These are phyloP conservation scores for Cercospora sp. DNA, from an alignment of 2,329 filamentous ascomycete genomes.

Conservation along the genomic window DNA sequence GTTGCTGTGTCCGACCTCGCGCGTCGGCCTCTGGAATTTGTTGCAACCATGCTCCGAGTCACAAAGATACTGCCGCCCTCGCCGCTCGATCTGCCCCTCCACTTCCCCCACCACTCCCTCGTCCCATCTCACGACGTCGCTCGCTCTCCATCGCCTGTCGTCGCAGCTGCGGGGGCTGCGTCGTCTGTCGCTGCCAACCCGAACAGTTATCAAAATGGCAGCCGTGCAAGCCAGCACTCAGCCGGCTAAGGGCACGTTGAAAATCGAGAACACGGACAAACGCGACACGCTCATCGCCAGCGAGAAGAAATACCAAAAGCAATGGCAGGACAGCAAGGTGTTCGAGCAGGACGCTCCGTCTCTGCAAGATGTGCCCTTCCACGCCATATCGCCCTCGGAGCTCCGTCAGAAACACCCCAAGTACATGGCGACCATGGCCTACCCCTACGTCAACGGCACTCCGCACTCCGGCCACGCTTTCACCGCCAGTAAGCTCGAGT, in stretches of 20 bases:
- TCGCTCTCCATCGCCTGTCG: slow-evolving; percentile 21
- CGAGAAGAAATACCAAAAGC: slow-evolving; percentile 89
- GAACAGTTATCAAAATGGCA: slow-evolving; percentile 42
- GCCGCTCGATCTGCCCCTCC: neutral
- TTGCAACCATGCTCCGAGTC: neutral
- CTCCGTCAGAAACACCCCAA: slow-evolving; percentile 82
- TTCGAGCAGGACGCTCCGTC: slow-evolving; percentile 88
- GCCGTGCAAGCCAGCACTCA: slow-evolving; percentile 54
- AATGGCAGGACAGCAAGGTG: slow-evolving; percentile 74
- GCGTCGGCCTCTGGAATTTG: neutral
- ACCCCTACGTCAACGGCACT: slow-evolving; percentile 83
- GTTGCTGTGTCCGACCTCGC: neutral
- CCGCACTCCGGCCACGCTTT: slow-evolving; percentile 87
- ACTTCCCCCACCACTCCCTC: slow-evolving; percentile 18
- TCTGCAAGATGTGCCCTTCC: slow-evolving; percentile 71
- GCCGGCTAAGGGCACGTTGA: slow-evolving; percentile 61
- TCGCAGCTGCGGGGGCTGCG: slow-evolving; percentile 39
- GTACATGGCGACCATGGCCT: slow-evolving; percentile 81
- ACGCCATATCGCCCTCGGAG: slow-evolving; percentile 70
- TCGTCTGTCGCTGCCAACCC: slow-evolving; percentile 23
- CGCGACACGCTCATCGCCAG: slow-evolving; percentile 76
- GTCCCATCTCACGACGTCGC: slow-evolving; percentile 32
- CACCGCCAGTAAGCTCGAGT: slow-evolving; percentile 90
- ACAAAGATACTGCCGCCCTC: neutral
- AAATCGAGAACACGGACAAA: slow-evolving; percentile 79